These are phyloP conservation scores for Abrus pulchellus DNA, from an alignment of 306 rosid species.

Conservation along the genomic window DNA sequence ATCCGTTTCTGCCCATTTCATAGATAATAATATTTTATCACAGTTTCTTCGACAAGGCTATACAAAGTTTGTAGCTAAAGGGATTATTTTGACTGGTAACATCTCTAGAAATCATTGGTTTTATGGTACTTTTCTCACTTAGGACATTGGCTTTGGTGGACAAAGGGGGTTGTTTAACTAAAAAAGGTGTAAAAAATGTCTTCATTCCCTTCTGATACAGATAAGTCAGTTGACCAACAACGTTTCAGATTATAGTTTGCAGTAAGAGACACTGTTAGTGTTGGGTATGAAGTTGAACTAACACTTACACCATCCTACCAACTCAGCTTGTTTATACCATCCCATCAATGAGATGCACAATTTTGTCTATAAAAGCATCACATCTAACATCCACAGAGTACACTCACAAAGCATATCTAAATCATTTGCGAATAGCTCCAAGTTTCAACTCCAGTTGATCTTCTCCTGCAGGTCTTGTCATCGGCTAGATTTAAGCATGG, in stretches of 20 bases:
- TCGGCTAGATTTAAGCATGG: constrained; percentile 39
- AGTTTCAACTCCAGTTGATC: not conserved
- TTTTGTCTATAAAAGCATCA: constrained; percentile 36
- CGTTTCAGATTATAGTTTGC: not conserved
- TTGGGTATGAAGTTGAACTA: constrained; percentile 41
- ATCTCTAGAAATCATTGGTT: not conserved
- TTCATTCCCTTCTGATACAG: not conserved
- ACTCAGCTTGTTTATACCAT: no score
- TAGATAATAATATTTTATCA: not conserved
- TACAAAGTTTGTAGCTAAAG: not conserved
- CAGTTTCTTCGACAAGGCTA: not conserved
- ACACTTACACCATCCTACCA: not conserved
- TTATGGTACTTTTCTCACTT: no score
- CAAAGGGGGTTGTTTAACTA: not conserved
- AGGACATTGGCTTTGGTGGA: not conserved
- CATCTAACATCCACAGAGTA: not conserved
- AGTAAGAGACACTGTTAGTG: not conserved
- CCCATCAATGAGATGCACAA: not conserved
- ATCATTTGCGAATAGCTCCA: not conserved
- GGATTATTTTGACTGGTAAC: not conserved
- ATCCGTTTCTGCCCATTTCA: no score
- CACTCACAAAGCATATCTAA: not conserved
- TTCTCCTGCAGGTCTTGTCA: not conserved
- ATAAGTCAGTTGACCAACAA: constrained; percentile 28
- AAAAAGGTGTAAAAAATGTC: not conserved